These are phyloP conservation scores for Hylodesmum podocarpum DNA, from an alignment of 306 rosid genomes.

Conservation along the genomic window DNA sequence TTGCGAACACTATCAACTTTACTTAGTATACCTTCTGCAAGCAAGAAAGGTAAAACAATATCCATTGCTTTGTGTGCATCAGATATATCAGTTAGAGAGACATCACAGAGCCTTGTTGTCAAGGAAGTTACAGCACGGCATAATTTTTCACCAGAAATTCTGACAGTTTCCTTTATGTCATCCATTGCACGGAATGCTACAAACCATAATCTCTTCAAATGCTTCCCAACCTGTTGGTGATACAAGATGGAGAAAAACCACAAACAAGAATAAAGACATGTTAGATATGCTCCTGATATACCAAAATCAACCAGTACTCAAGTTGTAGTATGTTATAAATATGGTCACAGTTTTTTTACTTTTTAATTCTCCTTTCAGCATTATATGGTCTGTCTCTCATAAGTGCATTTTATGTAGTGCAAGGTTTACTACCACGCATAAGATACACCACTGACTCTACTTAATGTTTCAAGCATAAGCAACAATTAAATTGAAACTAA, in stretches of 20 bases:
- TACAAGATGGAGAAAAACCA: slow-evolving; percentile 21
- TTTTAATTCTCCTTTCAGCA: neutral
- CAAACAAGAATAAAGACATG: slow-evolving; percentile 17
- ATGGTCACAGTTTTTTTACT: slow-evolving; percentile 3
- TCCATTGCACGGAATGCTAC: slow-evolving; percentile 95
- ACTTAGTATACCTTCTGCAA: slow-evolving; percentile 87
- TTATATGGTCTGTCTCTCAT: neutral
- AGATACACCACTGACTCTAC: neutral
- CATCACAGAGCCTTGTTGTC: slow-evolving; percentile 88
- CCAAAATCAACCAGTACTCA: slow-evolving; percentile 10
- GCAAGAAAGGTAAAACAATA: slow-evolving; percentile 85
- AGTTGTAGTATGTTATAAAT: neutral
- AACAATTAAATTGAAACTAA: neutral
- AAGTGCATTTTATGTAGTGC: neutral
- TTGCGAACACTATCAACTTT: slow-evolving; percentile 87
- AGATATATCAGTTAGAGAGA: slow-evolving; percentile 67
- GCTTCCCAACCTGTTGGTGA: slow-evolving; percentile 64
- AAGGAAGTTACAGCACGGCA: slow-evolving; percentile 74
- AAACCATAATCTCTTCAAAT: slow-evolving; percentile 78
- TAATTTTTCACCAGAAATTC: slow-evolving; percentile 84
- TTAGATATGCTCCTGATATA: neutral
- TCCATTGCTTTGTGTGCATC: slow-evolving; percentile 88
- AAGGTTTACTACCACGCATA: neutral
- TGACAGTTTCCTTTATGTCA: slow-evolving; percentile 94
- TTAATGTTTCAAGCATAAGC: slow-evolving; percentile 1